Evolutionary conservation across 108 stramenopile genomes (phyloP), one percentile per base, ranked within the genome.

Genomic region (Conticribra guillardii): DNA sequence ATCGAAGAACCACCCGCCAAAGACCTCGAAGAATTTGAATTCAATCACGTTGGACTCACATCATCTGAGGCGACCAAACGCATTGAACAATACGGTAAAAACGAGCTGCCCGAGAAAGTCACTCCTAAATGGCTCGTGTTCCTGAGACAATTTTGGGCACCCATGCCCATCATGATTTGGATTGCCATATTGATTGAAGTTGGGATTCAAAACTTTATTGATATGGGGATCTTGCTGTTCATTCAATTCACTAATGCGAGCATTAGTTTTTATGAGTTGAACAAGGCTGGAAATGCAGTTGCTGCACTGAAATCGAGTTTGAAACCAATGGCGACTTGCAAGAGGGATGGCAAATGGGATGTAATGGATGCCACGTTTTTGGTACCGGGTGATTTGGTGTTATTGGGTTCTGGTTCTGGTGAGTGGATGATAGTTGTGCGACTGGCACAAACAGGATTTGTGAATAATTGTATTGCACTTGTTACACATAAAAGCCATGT

Each of bases 131-230:
- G 82, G 65, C 71, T 79, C 21, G 54, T 85, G 28, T 90, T 87
- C 56, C 57, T 80, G 11, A 54, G 79, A 28, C 80, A 84, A 61
- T 84, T 90, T 59, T 84, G 79, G 68, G 82, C 80, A 1, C 89
- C 89, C 64, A 90, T 90, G 89, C 89, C 89, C 68, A 81, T 85
- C 75, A 90, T 90, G 89, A 90, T 90, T 33, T 88, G 87, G 85
- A 47, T 82, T 15, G 87, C 87, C 55, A 81, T 78, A 58, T 51
- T 86, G 50, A 83, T 90, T 52, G 87, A 86, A 67, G 46, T 71
- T 28, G 58, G 62, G 3, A 84, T 79, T 64, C 60, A 57, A 48
- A 74, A 70, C 63, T 84, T 41, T 37, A 67, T 76, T 14, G 87
- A 91, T 49, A 71, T 83, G 62, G 69, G 68, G 14, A 82, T 88